Percentiles rank a stretch among this genome's conserved stretches.
These are phyloP conservation scores for Sarcomyxa edulis DNA, from an alignment of 768 basidiomycete species.

Conservation along the genomic window DNA sequence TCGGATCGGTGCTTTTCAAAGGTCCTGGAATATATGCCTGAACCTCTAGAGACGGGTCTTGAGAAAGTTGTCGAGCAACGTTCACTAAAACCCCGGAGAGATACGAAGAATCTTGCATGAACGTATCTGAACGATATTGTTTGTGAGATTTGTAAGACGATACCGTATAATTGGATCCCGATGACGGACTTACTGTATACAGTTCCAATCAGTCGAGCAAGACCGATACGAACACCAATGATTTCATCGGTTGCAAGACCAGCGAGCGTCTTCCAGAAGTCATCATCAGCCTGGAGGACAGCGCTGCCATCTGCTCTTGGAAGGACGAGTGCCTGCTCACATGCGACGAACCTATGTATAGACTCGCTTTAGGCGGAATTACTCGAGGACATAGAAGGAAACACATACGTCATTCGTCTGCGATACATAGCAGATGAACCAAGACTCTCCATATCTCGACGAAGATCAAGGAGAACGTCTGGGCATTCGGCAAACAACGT, in stretches of 20 bases:
- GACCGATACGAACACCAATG: slow-evolving; percentile 80
- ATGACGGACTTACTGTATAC: slow-evolving; percentile 47
- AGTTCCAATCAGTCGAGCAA: slow-evolving; percentile 66
- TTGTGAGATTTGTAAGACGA: neutral
- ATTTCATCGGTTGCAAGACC: slow-evolving; percentile 61
- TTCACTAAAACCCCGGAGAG: slow-evolving; percentile 29
- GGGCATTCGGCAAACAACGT: slow-evolving; percentile 28
- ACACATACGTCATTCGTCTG: slow-evolving; percentile 66
- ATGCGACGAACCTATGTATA: slow-evolving; percentile 62
- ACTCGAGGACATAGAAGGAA: slow-evolving; percentile 4
- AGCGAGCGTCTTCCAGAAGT: slow-evolving; percentile 51
- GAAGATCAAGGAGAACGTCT: slow-evolving; percentile 30
- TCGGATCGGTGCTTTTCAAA: too few species aligned
- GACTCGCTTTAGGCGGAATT: too few species aligned
- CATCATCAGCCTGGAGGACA: slow-evolving; percentile 35
- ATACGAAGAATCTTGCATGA: slow-evolving; percentile 19
- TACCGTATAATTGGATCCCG: neutral
- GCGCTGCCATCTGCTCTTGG: slow-evolving; percentile 26
- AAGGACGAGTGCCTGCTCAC: slow-evolving; percentile 56
- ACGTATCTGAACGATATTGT: slow-evolving; percentile 20
- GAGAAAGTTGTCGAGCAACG: slow-evolving; percentile 41
- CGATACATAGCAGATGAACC: slow-evolving; percentile 46
- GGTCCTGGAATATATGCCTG: slow-evolving; percentile 45
- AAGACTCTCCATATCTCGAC: slow-evolving; percentile 34
- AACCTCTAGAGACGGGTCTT: slow-evolving; percentile 58